Evolutionary conservation across 495 filamentous ascomycete species (phyloP).

Genomic region (Aspergillus nidulans): DNA sequence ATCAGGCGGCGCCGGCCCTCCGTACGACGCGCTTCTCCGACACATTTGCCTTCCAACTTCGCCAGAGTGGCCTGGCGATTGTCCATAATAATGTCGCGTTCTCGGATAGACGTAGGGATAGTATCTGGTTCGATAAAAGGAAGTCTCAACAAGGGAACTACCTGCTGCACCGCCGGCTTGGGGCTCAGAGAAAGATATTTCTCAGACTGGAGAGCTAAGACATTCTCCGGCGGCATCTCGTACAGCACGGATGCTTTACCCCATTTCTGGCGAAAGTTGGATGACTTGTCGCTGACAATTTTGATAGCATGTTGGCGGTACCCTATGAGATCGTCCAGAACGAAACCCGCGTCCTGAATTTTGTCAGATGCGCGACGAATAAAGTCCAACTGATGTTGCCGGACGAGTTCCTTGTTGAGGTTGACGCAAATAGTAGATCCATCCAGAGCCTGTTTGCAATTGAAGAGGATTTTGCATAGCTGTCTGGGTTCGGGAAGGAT

Average conservation of each 20-base stretch:
- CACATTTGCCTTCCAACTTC: conserved; percentile 25
- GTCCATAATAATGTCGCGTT: conserved; percentile 25
- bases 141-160: conserved; percentile 17
- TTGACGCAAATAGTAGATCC: conserved; percentile 21
- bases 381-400: conserved; percentile 24
- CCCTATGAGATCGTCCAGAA: conserved; percentile 26
- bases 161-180: conserved; percentile 8
- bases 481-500: conserved; percentile 30
- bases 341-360: not conserved
- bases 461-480: conserved; percentile 28
- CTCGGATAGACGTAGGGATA: conserved; percentile 15
- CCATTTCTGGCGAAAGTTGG: conserved; percentile 30
- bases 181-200: conserved; percentile 30
- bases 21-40: conserved; percentile 35
- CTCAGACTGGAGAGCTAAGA: conserved; percentile 31
- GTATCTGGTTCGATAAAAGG: conserved; percentile 24
- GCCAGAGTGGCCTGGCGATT: conserved; percentile 29
- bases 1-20: conserved; percentile 18
- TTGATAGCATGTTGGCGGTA: conserved; percentile 28
- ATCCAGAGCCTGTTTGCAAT: conserved; percentile 34
- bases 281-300: conserved; percentile 18
- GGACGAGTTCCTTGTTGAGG: conserved; percentile 21
- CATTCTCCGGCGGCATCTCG: conserved; percentile 21
- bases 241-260: conserved; percentile 21
- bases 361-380: conserved; percentile 19